These are phyloP conservation scores for Coffea canephora DNA, from an alignment of 257 asterid genomes.

Conservation along the genomic window DNA sequence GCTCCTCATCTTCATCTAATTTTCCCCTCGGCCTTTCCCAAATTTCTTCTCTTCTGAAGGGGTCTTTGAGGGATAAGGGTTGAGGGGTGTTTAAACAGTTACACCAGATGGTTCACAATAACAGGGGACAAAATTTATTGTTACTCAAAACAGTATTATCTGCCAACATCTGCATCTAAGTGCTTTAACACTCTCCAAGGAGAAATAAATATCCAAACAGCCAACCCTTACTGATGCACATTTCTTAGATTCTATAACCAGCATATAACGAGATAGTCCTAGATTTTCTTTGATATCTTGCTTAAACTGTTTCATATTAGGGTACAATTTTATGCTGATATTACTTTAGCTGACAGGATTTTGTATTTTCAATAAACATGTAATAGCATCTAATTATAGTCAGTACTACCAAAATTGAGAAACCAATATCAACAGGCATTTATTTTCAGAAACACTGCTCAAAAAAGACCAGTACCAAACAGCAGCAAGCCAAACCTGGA, in stretches of 20 bases:
- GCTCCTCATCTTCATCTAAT: background rate
- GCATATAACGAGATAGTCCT: background rate
- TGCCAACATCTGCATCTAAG: background rate
- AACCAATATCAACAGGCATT: background rate
- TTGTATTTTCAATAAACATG: background rate
- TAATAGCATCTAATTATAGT: background rate
- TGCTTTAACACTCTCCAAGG: background rate
- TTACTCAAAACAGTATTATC: no score
- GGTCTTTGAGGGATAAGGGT: background rate
- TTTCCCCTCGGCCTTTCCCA: no score
- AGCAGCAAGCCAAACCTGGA: conserved; percentile 54
- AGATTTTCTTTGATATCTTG: background rate
- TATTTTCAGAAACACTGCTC: background rate
- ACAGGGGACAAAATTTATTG: background rate
- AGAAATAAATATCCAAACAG: background rate
- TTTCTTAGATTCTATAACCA: background rate
- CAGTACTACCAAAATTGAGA: background rate
- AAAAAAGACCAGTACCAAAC: background rate
- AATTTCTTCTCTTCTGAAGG: background rate
- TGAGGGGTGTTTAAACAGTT: background rate
- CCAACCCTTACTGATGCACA: background rate
- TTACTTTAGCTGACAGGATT: background rate
- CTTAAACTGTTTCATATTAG: background rate
- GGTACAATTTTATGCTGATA: background rate
- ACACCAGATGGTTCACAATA: background rate